Percentiles rank a stretch among this genome's conserved stretches.
Evolutionary conservation across 306 rosid genomes (phyloP).

Genomic region (Glycyrrhiza uralensis): DNA sequence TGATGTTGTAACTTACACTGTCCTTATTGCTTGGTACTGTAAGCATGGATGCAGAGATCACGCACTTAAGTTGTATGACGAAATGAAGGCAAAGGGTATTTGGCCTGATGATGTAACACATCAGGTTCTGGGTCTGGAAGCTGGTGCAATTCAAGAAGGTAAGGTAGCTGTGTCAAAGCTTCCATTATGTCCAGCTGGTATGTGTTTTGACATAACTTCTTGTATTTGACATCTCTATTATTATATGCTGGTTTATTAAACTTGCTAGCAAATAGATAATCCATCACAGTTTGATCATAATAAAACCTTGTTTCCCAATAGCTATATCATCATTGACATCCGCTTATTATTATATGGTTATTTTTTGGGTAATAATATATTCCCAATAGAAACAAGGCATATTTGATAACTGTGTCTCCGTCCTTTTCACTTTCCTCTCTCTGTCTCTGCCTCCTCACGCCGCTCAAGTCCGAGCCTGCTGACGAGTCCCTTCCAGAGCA

Average conservation of each 20-base stretch:
- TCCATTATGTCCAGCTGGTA: constrained; percentile 29
- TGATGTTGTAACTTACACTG: constrained; percentile 53
- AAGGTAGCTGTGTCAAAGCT: constrained; percentile 17
- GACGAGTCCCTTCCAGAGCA: no score
- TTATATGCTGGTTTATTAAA: neutral
- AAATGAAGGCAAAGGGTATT: constrained; percentile 42
- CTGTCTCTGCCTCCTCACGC: no score
- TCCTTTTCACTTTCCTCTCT: no score
- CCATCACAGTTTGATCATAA: neutral
- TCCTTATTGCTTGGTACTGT: constrained; percentile 40
- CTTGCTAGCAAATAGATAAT: neutral
- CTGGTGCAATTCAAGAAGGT: constrained; percentile 8
- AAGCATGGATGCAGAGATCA: constrained; percentile 31
- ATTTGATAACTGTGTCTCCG: no score
- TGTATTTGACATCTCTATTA: neutral
- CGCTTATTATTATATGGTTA: no score
- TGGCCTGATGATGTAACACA: constrained; percentile 38
- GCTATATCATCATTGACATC: neutral
- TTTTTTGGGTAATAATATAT: no score
- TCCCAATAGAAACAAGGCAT: no score
- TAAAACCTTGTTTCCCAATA: neutral
- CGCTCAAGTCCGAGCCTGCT: no score
- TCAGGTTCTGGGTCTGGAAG: constrained; percentile 12
- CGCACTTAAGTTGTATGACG: constrained; percentile 34
- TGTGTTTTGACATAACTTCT: neutral